Conservation (phyloP, 1,284 basidiomycete genomes). For the Puccinia coronata region DNA sequence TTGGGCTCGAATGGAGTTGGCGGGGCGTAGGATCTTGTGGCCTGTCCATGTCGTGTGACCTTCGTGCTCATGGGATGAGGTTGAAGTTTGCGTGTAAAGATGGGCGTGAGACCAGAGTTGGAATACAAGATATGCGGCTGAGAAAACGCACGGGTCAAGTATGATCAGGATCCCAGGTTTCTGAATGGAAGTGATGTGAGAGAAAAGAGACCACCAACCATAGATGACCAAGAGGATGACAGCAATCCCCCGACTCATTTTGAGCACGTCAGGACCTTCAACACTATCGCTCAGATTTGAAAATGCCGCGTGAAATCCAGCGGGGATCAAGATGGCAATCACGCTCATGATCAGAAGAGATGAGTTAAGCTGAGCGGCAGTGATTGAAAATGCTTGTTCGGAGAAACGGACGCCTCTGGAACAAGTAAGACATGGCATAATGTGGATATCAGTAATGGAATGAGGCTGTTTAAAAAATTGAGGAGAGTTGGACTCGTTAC, state of each 20-base stretch:
- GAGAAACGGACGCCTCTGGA: conserved; percentile 69
- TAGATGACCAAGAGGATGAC: conserved; percentile 72
- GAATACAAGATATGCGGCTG: conserved; percentile 74
- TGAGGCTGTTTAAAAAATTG: not conserved
- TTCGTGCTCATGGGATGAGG: conserved; percentile 56
- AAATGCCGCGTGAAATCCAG: conserved; percentile 66
- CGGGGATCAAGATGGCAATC: conserved; percentile 73
- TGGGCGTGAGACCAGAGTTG: conserved; percentile 80
- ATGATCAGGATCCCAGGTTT: not conserved
- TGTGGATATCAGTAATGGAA: not conserved
- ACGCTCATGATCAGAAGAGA: conserved; percentile 63
- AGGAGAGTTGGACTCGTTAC: not conserved
- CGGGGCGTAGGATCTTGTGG: conserved; percentile 52
- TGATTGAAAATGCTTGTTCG: conserved; percentile 73
- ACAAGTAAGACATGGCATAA: conserved; percentile 52
- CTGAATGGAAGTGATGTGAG: not conserved
- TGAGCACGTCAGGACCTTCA: conserved; percentile 64
- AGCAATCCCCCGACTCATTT: conserved; percentile 76
- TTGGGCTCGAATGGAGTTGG: conserved; percentile 50
- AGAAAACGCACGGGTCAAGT: conserved; percentile 62
- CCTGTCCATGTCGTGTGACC: conserved; percentile 50
- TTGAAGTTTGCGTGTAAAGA: conserved; percentile 66
- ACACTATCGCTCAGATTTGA: conserved; percentile 54
- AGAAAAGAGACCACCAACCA: conserved; percentile 45
- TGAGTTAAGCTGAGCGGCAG: conserved; percentile 71